phyloP scores from a whole-genome alignment of 257 asterid species.

The Solanum etuberosum region DNA sequence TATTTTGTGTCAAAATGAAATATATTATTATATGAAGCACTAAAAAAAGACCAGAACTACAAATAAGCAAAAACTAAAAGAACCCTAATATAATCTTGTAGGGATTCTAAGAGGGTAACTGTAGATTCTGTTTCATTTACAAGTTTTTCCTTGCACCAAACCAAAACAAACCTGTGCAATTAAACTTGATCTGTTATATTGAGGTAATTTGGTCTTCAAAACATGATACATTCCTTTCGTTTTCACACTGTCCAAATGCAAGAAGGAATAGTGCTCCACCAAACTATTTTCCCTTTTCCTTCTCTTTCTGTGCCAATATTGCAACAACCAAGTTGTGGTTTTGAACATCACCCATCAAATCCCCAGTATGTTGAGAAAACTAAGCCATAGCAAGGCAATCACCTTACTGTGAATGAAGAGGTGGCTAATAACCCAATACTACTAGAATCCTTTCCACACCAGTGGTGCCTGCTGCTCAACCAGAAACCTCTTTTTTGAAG shows the following conservation, averaged over 20 bases:
- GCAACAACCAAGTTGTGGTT: not conserved
- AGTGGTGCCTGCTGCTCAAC: not conserved
- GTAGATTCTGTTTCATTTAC: not conserved
- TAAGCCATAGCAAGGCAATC: not conserved
- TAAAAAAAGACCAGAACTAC: not conserved
- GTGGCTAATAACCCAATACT: not conserved
- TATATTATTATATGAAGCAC: not conserved
- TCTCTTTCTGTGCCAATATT: not conserved
- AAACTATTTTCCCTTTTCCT: not conserved
- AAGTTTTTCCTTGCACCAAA: not conserved
- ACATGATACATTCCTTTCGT: not conserved
- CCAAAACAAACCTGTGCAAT: not conserved
- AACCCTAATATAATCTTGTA: not conserved
- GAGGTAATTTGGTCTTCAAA: not conserved
- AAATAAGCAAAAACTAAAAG: not conserved
- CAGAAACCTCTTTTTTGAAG: not conserved
- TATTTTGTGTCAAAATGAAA: not conserved
- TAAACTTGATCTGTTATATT: not conserved
- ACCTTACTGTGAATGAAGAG: not conserved
- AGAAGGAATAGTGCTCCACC: not conserved
- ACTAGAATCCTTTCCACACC: not conserved
- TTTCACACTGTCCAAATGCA: not conserved
- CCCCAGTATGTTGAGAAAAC: not conserved
- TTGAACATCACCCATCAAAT: not conserved
- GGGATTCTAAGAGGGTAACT: not conserved